Percentiles rank a stretch among this genome's conserved stretches.
phyloP scores from a whole-genome alignment of 2,329 filamentous ascomycete species.

The Pseudocercospora vitis region DNA sequence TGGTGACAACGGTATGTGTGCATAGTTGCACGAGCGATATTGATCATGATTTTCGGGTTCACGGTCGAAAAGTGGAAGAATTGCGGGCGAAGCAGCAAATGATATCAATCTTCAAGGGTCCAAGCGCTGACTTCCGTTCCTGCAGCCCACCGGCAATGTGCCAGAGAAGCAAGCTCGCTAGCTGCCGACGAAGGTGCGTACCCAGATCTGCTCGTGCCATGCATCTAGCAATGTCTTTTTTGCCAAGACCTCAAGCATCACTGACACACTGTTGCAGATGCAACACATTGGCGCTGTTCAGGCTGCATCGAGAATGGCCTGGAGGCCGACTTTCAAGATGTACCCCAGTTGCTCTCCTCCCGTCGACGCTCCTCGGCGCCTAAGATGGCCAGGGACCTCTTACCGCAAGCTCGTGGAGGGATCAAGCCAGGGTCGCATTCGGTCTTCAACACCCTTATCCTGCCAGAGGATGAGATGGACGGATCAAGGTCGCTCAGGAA shows the following conservation, averaged over 20 bases:
- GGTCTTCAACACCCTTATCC: constrained; percentile 70
- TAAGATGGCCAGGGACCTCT: constrained; percentile 65
- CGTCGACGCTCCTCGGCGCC: constrained; percentile 62
- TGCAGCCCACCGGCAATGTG: constrained; percentile 88
- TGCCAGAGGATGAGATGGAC: constrained; percentile 72
- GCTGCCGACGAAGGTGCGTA: constrained; percentile 63
- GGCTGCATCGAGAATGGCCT: constrained; percentile 56
- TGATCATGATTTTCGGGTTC: constrained; percentile 16
- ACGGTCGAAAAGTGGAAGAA: constrained; percentile 27
- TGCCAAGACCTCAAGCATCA: constrained; percentile 24
- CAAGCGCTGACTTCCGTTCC: constrained; percentile 48
- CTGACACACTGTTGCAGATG: constrained; percentile 46
- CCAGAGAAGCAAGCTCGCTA: constrained; percentile 67
- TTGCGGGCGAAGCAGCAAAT: constrained; percentile 30
- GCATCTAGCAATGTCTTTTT: constrained; percentile 8
- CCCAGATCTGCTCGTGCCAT: constrained; percentile 22
- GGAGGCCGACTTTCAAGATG: constrained; percentile 39
- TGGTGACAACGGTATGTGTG: constrained; percentile 73
- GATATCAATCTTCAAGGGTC: constrained; percentile 36
- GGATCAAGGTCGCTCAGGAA: constrained; percentile 75
- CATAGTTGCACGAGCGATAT: constrained; percentile 2
- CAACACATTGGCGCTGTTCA: constrained; percentile 62
- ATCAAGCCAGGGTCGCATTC: constrained; percentile 71
- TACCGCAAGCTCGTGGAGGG: constrained; percentile 66
- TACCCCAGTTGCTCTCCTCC: constrained; percentile 39